Base-by-base conservation (phyloP, 2,329 filamentous ascomycete species). In the Aureobasidium sp. region DNA sequence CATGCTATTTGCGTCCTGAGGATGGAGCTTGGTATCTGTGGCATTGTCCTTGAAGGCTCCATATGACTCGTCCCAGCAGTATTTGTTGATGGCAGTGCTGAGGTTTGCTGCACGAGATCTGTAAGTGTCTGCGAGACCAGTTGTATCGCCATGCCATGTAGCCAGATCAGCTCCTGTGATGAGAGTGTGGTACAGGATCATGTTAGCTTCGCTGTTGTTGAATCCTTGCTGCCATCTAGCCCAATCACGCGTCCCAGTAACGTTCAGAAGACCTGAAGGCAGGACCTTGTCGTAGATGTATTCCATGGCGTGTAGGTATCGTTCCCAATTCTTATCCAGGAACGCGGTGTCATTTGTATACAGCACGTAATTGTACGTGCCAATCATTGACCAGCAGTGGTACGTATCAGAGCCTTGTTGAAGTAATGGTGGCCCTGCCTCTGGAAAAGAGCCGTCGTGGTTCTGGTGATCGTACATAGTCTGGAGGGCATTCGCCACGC, bases 361-460 rank as follows among this genome's bases (percentile, higher is more conserved):
- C 2, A 81, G 67, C 39, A 79, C 70, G 58, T 82, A 82, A 48
- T 80, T 79, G 61, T 79, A 78, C 5, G 76, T 77, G 2, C 78
- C 78, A 38, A 83, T 77, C 64, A 83, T 72, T 1, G 74, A 76
- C 67, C 77, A 78, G 61, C 80, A 71, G 49, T 68, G 65, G 44
- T 69, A 68, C 1, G 66, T 53, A 21, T 54, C 52, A 5, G 42
- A 49, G 10, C 61, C 58, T 40, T 68, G 63, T 53, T 68, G 63
- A 14, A 68, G 54, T 21, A 71, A 58, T 3, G 69, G 68, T 6
- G 70, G 70, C 0, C 69, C 69, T 19, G 69, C 67, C 59, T 72
- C 69, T 1, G 68, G 68, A 24, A 72, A 64, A 0, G 63, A 64
- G 0, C 68, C 69, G 54, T 69, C 67, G 3, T 25, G 54, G 27